Evolutionary conservation across 305 asterid genomes (phyloP).

Genomic region (Solanum hybrid): DNA sequence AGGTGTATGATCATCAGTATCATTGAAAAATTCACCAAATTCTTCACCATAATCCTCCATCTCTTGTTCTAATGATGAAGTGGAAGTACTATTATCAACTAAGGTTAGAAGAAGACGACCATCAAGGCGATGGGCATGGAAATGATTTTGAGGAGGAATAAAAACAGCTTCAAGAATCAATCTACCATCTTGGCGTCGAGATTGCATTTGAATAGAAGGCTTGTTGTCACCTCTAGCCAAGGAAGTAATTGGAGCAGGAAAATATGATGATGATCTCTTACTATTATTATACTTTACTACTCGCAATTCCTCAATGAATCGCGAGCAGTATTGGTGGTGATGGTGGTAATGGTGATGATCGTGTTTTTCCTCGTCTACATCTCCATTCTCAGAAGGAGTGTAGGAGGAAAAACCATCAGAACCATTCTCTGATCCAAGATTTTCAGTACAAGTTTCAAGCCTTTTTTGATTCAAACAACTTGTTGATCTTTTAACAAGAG

Average conservation of each 20-base stretch:
- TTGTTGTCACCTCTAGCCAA: constrained; percentile 33
- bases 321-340: neutral
- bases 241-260: constrained; percentile 43
- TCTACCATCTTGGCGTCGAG: constrained; percentile 55
- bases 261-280: constrained; percentile 21
- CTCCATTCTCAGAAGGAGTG: constrained; percentile 21
- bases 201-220: constrained; percentile 42
- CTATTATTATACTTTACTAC: constrained; percentile 22
- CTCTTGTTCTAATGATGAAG: constrained; percentile 6
- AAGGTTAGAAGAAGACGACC: constrained; percentile 63
- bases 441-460: constrained; percentile 71
- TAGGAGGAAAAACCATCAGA: constrained; percentile 44
- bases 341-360: neutral
- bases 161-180: constrained; percentile 67
- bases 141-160: constrained; percentile 37
- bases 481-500: constrained; percentile 41
- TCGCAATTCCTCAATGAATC: constrained; percentile 19
- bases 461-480: constrained; percentile 47
- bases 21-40: constrained; percentile 10
- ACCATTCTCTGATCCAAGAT: constrained; percentile 81
- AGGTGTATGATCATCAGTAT: constrained; percentile 14
- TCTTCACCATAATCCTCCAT: constrained; percentile 15
- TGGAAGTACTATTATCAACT: neutral
- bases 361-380: constrained; percentile 18
- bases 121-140: constrained; percentile 45